Evolutionary conservation across 352 stramenopile species (phyloP).

Genomic region (Pythium monospermum): DNA sequence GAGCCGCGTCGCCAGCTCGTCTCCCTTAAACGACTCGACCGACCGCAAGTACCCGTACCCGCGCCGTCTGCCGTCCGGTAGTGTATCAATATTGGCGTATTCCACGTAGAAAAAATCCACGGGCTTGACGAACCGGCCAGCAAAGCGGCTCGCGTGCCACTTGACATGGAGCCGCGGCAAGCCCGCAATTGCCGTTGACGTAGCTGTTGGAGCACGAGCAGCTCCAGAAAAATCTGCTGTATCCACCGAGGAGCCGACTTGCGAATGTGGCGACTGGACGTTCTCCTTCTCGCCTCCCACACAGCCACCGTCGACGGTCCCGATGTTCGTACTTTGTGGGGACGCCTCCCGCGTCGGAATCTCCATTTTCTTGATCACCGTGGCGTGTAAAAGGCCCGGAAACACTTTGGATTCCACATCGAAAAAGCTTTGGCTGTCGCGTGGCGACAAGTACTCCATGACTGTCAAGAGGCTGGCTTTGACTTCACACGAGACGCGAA

Average conservation of each 20-base stretch:
- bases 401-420: conserved; percentile 83
- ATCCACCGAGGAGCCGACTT: conserved; percentile 30
- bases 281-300: conserved; percentile 16
- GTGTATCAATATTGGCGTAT: conserved; percentile 75
- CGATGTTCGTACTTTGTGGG: background rate
- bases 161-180: conserved; percentile 79
- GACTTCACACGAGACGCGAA: conserved; percentile 79
- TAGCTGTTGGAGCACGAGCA: too few relatives aligned
- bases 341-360: conserved; percentile 28
- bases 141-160: conserved; percentile 82
- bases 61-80: conserved; percentile 54
- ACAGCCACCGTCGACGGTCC: background rate
- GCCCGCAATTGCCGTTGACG: too few relatives aligned
- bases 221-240: too few relatives aligned
- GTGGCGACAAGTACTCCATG: conserved; percentile 74
- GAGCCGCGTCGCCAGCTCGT: conserved; percentile 65
- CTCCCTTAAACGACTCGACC: conserved; percentile 77
- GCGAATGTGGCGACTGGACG: conserved; percentile 30
- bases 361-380: conserved; percentile 79
- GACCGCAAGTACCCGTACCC: conserved; percentile 77
- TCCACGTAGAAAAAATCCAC: conserved; percentile 87
- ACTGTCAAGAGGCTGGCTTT: conserved; percentile 74
- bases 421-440: conserved; percentile 65
- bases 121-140: conserved; percentile 74
- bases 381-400: conserved; percentile 65